These are phyloP conservation scores for Pyrenula aspistea DNA, from an alignment of 495 filamentous ascomycete species.

Conservation along the genomic window DNA sequence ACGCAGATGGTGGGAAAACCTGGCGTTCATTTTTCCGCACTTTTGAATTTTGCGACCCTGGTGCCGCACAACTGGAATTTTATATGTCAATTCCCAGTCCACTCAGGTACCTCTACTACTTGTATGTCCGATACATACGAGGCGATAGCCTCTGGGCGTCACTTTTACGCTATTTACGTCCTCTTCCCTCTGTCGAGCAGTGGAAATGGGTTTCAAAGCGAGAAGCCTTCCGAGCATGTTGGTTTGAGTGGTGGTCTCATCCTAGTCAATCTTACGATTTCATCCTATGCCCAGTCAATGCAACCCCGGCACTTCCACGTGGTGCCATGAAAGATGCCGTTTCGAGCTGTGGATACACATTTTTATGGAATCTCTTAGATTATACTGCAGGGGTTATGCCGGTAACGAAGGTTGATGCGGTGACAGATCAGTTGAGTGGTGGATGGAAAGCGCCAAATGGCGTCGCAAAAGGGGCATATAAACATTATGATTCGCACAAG, in stretches of 20 bases:
- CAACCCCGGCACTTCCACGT: constrained; percentile 81
- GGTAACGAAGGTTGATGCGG: constrained; percentile 69
- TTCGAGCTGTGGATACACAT: constrained; percentile 86
- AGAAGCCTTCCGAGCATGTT: constrained; percentile 63
- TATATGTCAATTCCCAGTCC: constrained; percentile 64
- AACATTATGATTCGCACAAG: constrained; percentile 66
- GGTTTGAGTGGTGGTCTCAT: constrained; percentile 75
- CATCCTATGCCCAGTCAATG: constrained; percentile 75
- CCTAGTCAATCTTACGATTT: constrained; percentile 57
- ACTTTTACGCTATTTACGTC: constrained; percentile 57
- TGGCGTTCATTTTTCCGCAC: constrained; percentile 64
- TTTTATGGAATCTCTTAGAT: constrained; percentile 90
- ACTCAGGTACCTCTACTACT: constrained; percentile 76
- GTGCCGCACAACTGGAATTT: constrained; percentile 58
- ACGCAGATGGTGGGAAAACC: constrained; percentile 75
- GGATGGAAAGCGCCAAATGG: constrained; percentile 55
- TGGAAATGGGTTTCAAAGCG: constrained; percentile 71
- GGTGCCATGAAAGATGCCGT: constrained; percentile 79
- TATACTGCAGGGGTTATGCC: constrained; percentile 80
- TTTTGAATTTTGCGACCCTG: constrained; percentile 72
- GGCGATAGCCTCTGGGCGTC: constrained; percentile 68
- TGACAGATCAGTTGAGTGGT: constrained; percentile 49
- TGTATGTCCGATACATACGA: constrained; percentile 74
- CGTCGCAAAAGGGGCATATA: constrained; percentile 74
- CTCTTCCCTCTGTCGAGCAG: constrained; percentile 58